Conservation (phyloP, 257 asterid species). For the Dorcoceras hygrometricum region DNA sequence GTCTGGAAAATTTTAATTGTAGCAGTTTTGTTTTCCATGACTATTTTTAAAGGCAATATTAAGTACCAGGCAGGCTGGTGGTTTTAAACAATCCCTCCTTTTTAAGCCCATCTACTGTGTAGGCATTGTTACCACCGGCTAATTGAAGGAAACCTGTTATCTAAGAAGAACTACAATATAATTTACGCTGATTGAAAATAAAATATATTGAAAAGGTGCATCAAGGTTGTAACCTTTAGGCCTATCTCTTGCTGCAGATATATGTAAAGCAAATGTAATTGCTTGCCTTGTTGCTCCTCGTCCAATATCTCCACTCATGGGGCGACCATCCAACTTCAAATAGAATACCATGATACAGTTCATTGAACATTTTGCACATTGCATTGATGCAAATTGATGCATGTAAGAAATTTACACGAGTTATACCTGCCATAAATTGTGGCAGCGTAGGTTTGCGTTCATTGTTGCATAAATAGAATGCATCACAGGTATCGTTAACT, state of each 20-base stretch:
- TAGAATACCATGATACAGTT: slow-evolving; percentile 6
- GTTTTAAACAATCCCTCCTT: slow-evolving; percentile 54
- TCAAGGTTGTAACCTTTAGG: slow-evolving; percentile 49
- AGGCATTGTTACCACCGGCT: slow-evolving; percentile 91
- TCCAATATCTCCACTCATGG: slow-evolving; percentile 96
- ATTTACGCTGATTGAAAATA: not conserved
- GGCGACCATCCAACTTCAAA: slow-evolving; percentile 87
- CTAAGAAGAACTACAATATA: not conserved
- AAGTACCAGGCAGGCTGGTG: slow-evolving; percentile 43
- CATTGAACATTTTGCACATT: not conserved
- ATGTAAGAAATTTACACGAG: slow-evolving; percentile 1
- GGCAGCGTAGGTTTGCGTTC: slow-evolving; percentile 51
- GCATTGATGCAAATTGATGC: not conserved
- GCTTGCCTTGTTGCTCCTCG: slow-evolving; percentile 83
- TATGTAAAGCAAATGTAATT: slow-evolving; percentile 60
- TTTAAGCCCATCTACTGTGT: slow-evolving; percentile 71
- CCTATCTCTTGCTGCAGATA: slow-evolving; percentile 50
- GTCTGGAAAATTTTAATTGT: not conserved
- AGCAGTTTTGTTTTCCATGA: not conserved
- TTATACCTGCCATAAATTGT: slow-evolving; percentile 85
- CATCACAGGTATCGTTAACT: slow-evolving; percentile 58
- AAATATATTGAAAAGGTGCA: slow-evolving; percentile 13
- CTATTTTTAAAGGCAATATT: not conserved
- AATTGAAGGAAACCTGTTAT: slow-evolving; percentile 75
- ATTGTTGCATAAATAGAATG: slow-evolving; percentile 57